phyloP scores from a whole-genome alignment of 352 stramenopile genomes.

The Peronospora tabacina region DNA sequence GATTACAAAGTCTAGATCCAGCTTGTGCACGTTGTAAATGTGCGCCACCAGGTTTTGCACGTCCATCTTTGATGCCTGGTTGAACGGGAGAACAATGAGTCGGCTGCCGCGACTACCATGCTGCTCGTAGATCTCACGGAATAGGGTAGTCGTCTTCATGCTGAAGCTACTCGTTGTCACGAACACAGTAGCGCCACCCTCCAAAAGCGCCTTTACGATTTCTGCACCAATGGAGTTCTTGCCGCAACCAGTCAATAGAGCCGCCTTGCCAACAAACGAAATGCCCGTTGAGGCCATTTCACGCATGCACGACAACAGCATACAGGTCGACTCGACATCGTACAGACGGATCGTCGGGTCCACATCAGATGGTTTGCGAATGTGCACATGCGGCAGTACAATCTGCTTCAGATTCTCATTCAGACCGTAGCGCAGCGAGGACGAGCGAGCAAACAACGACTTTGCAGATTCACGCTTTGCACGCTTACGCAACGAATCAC shows the following conservation, averaged over 20 bases:
- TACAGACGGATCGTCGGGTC: slow-evolving; percentile 78
- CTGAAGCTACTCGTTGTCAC: slow-evolving; percentile 80
- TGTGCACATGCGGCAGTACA: slow-evolving; percentile 62
- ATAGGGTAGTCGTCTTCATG: slow-evolving; percentile 40
- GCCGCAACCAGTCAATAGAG: slow-evolving; percentile 79
- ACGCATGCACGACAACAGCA: slow-evolving; percentile 73
- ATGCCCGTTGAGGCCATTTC: slow-evolving; percentile 79
- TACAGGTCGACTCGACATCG: slow-evolving; percentile 72
- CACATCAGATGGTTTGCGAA: slow-evolving; percentile 63
- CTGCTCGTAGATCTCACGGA: slow-evolving; percentile 81
- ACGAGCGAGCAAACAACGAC: slow-evolving; percentile 40
- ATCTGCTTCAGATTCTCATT: slow-evolving; percentile 65
- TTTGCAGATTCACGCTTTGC: slow-evolving; percentile 24
- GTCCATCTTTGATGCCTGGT: slow-evolving; percentile 77
- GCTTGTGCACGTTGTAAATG: slow-evolving; percentile 75
- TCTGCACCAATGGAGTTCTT: slow-evolving; percentile 81
- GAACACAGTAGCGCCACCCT: slow-evolving; percentile 81
- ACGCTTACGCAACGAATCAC: slow-evolving; percentile 45
- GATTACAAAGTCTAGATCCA: slow-evolving; percentile 83
- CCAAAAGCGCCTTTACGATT: slow-evolving; percentile 76
- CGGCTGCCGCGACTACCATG: slow-evolving; percentile 73
- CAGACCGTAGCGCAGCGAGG: slow-evolving; percentile 38
- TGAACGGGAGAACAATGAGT: slow-evolving; percentile 79
- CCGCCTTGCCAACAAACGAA: slow-evolving; percentile 81
- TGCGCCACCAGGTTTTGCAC: slow-evolving; percentile 60